These are phyloP conservation scores for Thalassiosira hispida DNA, from an alignment of 352 stramenopile genomes.

Conservation along the genomic window DNA sequence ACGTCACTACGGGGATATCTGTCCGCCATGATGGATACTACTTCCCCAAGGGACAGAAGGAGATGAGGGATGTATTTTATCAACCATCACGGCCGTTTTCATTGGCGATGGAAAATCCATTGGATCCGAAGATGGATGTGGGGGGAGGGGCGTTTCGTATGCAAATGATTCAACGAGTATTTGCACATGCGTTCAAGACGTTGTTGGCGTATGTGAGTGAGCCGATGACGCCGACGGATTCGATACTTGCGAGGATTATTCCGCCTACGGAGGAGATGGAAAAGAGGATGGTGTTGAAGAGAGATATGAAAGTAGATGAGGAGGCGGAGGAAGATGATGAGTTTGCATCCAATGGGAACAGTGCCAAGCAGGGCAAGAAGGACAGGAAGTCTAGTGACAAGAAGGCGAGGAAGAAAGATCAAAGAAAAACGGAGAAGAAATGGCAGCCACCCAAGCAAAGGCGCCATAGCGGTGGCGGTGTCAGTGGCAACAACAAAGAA, in stretches of 20 bases:
- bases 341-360: background rate
- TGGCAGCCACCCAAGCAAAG: background rate
- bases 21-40: constrained; percentile 92
- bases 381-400: background rate
- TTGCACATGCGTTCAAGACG: constrained; percentile 84
- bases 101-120: constrained; percentile 93
- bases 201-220: constrained; percentile 72
- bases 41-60: constrained; percentile 89
- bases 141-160: constrained; percentile 93
- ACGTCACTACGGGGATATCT: constrained; percentile 90
- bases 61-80: constrained; percentile 73
- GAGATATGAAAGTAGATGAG: background rate
- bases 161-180: constrained; percentile 89
- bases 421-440: background rate
- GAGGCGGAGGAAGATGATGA: background rate
- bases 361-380: background rate
- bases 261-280: constrained; percentile 74
- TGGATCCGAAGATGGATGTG: constrained; percentile 91
- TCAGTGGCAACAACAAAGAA: background rate
- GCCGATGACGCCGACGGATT: constrained; percentile 54
- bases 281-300: constrained; percentile 39
- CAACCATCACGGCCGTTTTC: constrained; percentile 84
- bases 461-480: background rate
- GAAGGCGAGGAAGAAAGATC: background rate
- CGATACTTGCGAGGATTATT: constrained; percentile 76